phyloP scores from a whole-genome alignment of 495 filamentous ascomycete genomes.

The Lasiosphaeriaceae sp. region DNA sequence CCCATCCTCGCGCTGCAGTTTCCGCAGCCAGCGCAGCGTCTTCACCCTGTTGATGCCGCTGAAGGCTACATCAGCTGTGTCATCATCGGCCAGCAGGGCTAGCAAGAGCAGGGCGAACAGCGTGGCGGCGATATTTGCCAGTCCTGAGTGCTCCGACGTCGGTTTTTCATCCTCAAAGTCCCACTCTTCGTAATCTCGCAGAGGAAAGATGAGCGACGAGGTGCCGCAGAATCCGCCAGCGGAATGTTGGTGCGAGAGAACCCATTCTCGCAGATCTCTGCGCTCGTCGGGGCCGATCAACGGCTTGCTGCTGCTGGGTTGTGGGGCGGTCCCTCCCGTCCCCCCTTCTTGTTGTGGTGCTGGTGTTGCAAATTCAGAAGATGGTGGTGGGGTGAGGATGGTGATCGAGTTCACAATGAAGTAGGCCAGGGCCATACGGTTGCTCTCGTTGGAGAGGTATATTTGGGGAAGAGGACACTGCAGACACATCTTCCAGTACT shows the following conservation, averaged over 20 bases:
- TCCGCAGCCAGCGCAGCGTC: slow-evolving; percentile 69
- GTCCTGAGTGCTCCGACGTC: slow-evolving; percentile 59
- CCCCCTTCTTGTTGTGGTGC: too few relatives aligned
- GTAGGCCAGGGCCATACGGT: slow-evolving; percentile 82
- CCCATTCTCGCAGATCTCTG: slow-evolving; percentile 35
- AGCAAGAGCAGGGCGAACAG: slow-evolving; percentile 80
- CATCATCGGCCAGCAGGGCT: slow-evolving; percentile 69
- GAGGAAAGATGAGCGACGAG: slow-evolving; percentile 47
- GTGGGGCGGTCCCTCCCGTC: too few relatives aligned
- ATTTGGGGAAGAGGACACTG: slow-evolving; percentile 73
- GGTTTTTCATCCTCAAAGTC: slow-evolving; percentile 27
- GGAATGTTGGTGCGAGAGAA: slow-evolving; percentile 75
- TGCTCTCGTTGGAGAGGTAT: slow-evolving; percentile 84
- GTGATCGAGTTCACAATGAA: slow-evolving; percentile 59
- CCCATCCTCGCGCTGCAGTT: slow-evolving; percentile 76
- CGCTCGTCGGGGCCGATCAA: slow-evolving; percentile 35
- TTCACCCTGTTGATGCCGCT: slow-evolving; percentile 59
- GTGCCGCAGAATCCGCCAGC: slow-evolving; percentile 76
- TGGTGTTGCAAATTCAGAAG: too few relatives aligned
- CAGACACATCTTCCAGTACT: slow-evolving; percentile 89
- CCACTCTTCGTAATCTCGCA: slow-evolving; percentile 30
- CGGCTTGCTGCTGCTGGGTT: slow-evolving; percentile 9
- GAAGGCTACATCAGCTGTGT: slow-evolving; percentile 41
- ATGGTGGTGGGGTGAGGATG: slow-evolving; percentile 30
- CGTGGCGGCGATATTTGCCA: slow-evolving; percentile 79